These are phyloP conservation scores for Torulaspora delbrueckii DNA, from an alignment of 805 yeast genomes.

Conservation along the genomic window DNA sequence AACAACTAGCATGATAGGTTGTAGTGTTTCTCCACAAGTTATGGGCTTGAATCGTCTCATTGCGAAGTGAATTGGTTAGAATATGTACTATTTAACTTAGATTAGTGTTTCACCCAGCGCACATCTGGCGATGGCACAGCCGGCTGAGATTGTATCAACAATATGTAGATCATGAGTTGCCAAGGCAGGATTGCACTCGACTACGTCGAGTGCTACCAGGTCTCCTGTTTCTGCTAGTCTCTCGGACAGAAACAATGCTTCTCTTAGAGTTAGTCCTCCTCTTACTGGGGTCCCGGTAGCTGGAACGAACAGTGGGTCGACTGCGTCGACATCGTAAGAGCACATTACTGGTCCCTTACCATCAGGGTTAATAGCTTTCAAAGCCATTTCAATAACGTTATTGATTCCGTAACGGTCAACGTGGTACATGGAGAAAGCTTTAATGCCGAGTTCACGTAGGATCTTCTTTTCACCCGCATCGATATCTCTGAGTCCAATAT, in stretches of 20 bases:
- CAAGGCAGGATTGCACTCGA: conserved; percentile 87
- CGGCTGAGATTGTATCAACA: conserved; percentile 81
- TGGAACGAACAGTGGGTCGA: conserved; percentile 90
- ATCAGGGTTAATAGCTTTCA: conserved; percentile 69
- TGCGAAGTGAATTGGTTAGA: too few species aligned
- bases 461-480: conserved; percentile 80
- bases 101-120: conserved; percentile 86
- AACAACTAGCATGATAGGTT: not conserved
- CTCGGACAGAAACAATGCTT: conserved; percentile 88
- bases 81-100: conserved; percentile 4
- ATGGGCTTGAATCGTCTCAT: too few species aligned
- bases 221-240: conserved; percentile 88
- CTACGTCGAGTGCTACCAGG: conserved; percentile 82
- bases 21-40: not conserved
- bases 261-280: conserved; percentile 92
- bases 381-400: conserved; percentile 86
- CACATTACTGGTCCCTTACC: conserved; percentile 75
- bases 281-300: conserved; percentile 98
- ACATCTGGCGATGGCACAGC: conserved; percentile 86
- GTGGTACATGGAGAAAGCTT: conserved; percentile 93
- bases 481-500: conserved; percentile 91
- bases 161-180: conserved; percentile 74
- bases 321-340: conserved; percentile 94
- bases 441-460: conserved; percentile 62
- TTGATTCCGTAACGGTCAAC: conserved; percentile 92